phyloP scores from a whole-genome alignment of 1,284 basidiomycete species.

The Vanrija sp. region DNA sequence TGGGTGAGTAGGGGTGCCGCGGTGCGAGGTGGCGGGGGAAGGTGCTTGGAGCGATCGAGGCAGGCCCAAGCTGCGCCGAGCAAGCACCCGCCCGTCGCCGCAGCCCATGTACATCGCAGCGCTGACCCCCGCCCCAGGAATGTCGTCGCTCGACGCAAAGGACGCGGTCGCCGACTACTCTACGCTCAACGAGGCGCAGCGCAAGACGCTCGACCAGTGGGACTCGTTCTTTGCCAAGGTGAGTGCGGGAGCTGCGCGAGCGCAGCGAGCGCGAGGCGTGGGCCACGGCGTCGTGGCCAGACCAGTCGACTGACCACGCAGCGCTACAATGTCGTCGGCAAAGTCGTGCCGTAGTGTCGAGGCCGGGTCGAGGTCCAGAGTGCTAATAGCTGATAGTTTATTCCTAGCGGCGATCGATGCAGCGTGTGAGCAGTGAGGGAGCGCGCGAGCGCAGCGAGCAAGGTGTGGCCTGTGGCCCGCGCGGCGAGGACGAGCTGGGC shows the following conservation, averaged over 20 bases:
- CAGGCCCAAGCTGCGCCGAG: no score
- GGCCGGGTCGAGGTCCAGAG: no score
- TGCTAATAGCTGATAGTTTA: no score
- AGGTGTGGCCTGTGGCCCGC: no score
- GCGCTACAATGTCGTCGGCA: slow-evolving; percentile 78
- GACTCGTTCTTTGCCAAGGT: slow-evolving; percentile 68
- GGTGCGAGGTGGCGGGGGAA: background rate
- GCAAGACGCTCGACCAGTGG: slow-evolving; percentile 88
- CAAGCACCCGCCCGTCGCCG: no score
- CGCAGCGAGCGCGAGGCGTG: background rate
- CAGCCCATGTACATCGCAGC: background rate
- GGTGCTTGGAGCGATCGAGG: background rate
- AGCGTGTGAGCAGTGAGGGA: no score
- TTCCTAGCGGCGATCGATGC: no score
- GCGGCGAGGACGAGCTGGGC: no score
- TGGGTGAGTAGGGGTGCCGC: slow-evolving; percentile 56
- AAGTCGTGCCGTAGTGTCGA: slow-evolving; percentile 51
- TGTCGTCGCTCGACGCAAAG: slow-evolving; percentile 78
- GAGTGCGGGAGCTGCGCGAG: slow-evolving; percentile 3
- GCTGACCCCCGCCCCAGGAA: slow-evolving; percentile 41
- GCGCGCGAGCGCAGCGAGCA: no score
- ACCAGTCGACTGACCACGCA: slow-evolving; percentile 33
- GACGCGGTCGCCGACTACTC: slow-evolving; percentile 88
- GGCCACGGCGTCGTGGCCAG: background rate
- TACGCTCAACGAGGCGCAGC: slow-evolving; percentile 65